Percentiles rank a stretch among this genome's conserved stretches.
Evolutionary conservation across 2,329 filamentous ascomycete genomes (phyloP).

Genomic region (Epichloe elymi): DNA sequence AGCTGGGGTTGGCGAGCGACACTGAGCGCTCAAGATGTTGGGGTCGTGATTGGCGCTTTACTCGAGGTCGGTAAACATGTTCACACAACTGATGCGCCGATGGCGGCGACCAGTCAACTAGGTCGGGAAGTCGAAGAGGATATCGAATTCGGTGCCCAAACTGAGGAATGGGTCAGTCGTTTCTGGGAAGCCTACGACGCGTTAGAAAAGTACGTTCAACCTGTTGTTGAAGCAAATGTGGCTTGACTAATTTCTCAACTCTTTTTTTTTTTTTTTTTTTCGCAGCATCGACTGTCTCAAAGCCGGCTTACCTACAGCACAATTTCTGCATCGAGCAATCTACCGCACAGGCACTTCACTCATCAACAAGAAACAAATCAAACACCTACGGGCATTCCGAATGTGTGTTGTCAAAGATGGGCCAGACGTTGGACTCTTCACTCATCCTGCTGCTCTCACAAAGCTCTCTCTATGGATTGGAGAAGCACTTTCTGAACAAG

Average conservation of each 20-base stretch:
- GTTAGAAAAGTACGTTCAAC: constrained; percentile 45
- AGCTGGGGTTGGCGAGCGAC: constrained; percentile 98
- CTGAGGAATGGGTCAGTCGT: constrained; percentile 51
- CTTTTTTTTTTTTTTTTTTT: background rate
- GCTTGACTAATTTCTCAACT: background rate
- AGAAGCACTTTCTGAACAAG: constrained; percentile 82
- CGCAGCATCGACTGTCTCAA: constrained; percentile 62
- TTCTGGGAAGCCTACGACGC: constrained; percentile 66
- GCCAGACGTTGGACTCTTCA: constrained; percentile 81
- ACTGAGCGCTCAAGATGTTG: constrained; percentile 82
- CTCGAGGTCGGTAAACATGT: constrained; percentile 70
- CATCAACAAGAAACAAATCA: constrained; percentile 87
- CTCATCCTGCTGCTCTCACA: constrained; percentile 80
- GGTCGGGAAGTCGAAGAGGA: constrained; percentile 32
- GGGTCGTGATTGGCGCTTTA: constrained; percentile 82
- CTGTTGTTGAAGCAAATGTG: too few species aligned
- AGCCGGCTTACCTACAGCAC: constrained; percentile 65
- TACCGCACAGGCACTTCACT: constrained; percentile 83
- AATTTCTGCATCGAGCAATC: constrained; percentile 83
- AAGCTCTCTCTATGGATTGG: constrained; percentile 91
- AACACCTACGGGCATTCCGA: constrained; percentile 81
- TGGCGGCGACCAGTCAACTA: constrained; percentile 17
- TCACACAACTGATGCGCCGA: constrained; percentile 19
- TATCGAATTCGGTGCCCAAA: constrained; percentile 36
- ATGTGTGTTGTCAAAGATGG: constrained; percentile 95